Conservation (phyloP, 2,329 filamentous ascomycete species). For the Seiridium cupressi region DNA sequence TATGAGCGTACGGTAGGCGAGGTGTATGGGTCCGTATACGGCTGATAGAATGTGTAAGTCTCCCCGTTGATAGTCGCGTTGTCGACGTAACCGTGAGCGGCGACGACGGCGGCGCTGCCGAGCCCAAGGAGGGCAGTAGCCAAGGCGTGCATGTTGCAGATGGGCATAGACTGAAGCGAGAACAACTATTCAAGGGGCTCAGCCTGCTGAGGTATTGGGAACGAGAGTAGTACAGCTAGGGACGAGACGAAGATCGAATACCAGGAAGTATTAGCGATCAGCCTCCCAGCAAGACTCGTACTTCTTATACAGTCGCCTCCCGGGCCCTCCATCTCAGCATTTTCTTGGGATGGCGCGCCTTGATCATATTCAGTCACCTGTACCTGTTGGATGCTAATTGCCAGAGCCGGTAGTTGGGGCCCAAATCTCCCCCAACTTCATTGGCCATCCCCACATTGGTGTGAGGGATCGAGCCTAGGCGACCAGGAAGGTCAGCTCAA, state of each 20-base stretch:
- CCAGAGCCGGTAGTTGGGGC: background rate
- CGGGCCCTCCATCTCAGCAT: background rate
- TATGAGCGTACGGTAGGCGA: constrained; percentile 14
- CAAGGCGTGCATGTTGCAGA: background rate
- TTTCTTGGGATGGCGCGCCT: background rate
- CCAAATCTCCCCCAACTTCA: background rate
- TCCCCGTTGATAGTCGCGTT: constrained; percentile 41
- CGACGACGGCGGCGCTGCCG: constrained; percentile 33
- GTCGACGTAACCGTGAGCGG: constrained; percentile 48
- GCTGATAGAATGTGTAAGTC: constrained; percentile 36
- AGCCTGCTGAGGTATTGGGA: background rate
- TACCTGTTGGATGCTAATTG: background rate
- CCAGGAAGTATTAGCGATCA: background rate
- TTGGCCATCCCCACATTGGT: background rate
- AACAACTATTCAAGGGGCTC: background rate
- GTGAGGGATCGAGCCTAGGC: background rate
- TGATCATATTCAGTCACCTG: background rate
- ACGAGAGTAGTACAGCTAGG: background rate
- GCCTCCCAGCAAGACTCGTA: background rate
- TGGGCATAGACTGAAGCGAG: background rate
- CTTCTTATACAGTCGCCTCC: background rate
- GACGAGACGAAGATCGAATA: background rate
- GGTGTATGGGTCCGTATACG: constrained; percentile 42
- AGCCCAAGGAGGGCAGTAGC: constrained; percentile 26
- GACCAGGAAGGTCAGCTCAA: background rate